Evolutionary conservation across 2,329 filamentous ascomycete genomes (phyloP).

Genomic region (Fusarium hainanense): DNA sequence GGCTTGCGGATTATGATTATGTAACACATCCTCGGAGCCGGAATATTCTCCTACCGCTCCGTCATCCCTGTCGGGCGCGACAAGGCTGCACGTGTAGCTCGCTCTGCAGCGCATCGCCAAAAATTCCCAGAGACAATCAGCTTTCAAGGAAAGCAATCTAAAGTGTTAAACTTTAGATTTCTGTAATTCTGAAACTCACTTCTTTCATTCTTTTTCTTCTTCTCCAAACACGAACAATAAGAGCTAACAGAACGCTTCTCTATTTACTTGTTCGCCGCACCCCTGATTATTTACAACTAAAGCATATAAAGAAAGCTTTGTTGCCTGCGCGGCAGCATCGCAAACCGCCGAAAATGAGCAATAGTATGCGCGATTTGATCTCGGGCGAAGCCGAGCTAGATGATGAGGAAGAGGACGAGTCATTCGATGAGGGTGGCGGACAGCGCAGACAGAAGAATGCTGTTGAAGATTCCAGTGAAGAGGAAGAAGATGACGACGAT

Average conservation of each 20-base stretch:
- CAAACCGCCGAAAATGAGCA: slow-evolving; percentile 64
- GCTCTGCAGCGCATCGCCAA: slow-evolving; percentile 42
- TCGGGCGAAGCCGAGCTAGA: slow-evolving; percentile 88
- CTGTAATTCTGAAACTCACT: neutral
- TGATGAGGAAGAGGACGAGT: slow-evolving; percentile 86
- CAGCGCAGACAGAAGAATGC: slow-evolving; percentile 59
- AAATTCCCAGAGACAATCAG: slow-evolving; percentile 41
- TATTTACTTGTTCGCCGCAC: neutral
- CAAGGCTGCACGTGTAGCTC: slow-evolving; percentile 47
- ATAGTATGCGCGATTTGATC: slow-evolving; percentile 78
- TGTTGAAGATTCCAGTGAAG: slow-evolving; percentile 88
- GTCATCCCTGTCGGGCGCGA: slow-evolving; percentile 41
- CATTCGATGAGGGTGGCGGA: slow-evolving; percentile 80
- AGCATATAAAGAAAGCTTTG: slow-evolving; percentile 37
- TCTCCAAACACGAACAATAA: slow-evolving; percentile 4
- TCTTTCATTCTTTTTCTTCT: neutral
- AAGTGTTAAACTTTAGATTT: slow-evolving; percentile 13
- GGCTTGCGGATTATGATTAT: neutral
- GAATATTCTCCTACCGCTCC: slow-evolving; percentile 32
- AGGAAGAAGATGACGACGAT: slow-evolving; percentile 92
- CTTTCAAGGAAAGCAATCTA: slow-evolving; percentile 17
- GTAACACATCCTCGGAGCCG: slow-evolving; percentile 13
- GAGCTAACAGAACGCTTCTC: neutral
- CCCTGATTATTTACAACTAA: slow-evolving; percentile 19
- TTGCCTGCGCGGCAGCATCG: slow-evolving; percentile 45